Conservation (phyloP, 1,139 yeast species). For the Trichomonascaceae sp. region DNA sequence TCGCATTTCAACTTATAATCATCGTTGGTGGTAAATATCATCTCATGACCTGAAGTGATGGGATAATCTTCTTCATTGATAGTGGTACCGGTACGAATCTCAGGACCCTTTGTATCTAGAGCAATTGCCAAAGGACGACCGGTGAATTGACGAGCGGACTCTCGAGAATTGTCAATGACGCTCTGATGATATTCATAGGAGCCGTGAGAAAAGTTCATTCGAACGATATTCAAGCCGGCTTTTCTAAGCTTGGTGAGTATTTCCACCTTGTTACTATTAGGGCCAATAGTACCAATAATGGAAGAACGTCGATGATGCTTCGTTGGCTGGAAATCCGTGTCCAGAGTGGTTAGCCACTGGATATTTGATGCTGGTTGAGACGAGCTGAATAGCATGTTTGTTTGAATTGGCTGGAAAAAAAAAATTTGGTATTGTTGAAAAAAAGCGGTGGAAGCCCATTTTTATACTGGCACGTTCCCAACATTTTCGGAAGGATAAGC, state of each 20-base stretch:
- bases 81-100: conserved; percentile 97
- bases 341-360: conserved; percentile 80
- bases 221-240: conserved; percentile 93
- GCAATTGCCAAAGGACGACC: conserved; percentile 99
- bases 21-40: conserved; percentile 90
- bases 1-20: conserved; percentile 65
- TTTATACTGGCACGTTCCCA: background rate
- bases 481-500: background rate
- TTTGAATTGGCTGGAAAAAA: background rate
- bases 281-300: conserved; percentile 96
- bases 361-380: conserved; percentile 36
- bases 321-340: conserved; percentile 74
- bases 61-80: conserved; percentile 71
- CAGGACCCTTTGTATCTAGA: conserved; percentile 98
- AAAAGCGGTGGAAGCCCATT: background rate
- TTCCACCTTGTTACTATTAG: conserved; percentile 90
- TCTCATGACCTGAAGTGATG: conserved; percentile 77
- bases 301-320: conserved; percentile 88
- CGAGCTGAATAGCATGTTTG: conserved; percentile 27
- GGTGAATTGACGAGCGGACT: conserved; percentile 81
- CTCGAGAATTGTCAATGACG: conserved; percentile 92
- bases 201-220: conserved; percentile 99
- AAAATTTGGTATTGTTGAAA: conserved; percentile 1
- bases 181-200: conserved; percentile 94
- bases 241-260: conserved; percentile 81